Percentiles rank a stretch among this genome's conserved stretches.
Evolutionary conservation across 2,329 filamentous ascomycete species (phyloP).

Genomic region (Pochonia chlamydosporia): DNA sequence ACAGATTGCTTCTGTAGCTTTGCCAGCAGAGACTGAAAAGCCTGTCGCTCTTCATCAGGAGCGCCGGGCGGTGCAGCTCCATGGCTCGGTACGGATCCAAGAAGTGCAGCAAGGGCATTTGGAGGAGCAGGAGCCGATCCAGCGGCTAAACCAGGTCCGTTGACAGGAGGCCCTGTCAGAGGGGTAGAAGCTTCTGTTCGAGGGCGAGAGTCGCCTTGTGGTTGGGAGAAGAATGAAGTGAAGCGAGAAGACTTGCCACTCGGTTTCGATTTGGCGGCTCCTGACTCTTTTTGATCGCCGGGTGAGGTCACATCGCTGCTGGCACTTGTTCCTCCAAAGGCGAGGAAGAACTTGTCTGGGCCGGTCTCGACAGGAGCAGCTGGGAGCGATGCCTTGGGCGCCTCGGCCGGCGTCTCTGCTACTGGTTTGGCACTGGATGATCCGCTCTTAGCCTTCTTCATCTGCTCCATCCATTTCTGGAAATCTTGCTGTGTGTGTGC

Average conservation of each 20-base stretch:
- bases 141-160: conserved; percentile 5
- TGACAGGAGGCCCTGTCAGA: conserved; percentile 24
- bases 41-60: conserved; percentile 70
- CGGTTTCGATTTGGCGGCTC: conserved; percentile 47
- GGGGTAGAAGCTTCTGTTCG: conserved; percentile 44
- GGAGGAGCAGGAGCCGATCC: conserved; percentile 6
- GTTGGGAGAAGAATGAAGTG: conserved; percentile 64
- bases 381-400: conserved; percentile 49
- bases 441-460: conserved; percentile 61
- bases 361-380: conserved; percentile 60
- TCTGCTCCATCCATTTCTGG: conserved; percentile 87
- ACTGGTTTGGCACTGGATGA: conserved; percentile 23
- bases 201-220: conserved; percentile 44
- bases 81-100: background rate
- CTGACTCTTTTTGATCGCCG: conserved; percentile 37
- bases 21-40: conserved; percentile 74
- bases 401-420: conserved; percentile 32
- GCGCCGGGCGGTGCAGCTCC: conserved; percentile 13
- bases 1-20: conserved; percentile 65
- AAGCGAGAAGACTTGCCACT: conserved; percentile 72
- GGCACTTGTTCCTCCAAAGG: conserved; percentile 38
- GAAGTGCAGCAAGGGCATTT: conserved; percentile 5
- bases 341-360: conserved; percentile 72
- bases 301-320: conserved; percentile 45
- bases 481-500: conserved; percentile 85